Evolutionary conservation across 441 rosid species (phyloP).

Genomic region (Syzygium syzygioides): DNA sequence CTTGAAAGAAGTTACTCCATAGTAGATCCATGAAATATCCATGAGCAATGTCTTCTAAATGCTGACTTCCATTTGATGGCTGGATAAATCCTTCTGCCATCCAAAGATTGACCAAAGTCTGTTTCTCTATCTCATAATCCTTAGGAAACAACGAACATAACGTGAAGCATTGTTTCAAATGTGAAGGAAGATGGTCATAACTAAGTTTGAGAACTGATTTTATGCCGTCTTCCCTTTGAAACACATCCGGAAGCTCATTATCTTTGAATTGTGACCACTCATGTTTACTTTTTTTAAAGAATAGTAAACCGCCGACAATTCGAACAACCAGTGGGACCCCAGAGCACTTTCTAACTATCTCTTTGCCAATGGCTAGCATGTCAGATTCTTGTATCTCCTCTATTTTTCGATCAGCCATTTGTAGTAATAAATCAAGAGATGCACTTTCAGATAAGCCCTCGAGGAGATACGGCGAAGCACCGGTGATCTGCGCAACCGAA

Average conservation of each 20-base stretch:
- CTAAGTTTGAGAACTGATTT: accelerated
- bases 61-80: accelerated
- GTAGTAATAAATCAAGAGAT: no score
- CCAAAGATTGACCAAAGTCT: background rate
- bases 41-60: background rate
- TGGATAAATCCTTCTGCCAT: accelerated
- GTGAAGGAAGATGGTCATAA: background rate
- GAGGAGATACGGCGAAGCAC: no score
- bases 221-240: accelerated
- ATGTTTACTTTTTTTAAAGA: accelerated
- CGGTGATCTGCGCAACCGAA: no score
- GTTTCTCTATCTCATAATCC: accelerated
- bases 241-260: accelerated
- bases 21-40: background rate
- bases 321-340: no score
- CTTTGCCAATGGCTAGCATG: no score
- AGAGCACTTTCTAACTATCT: no score
- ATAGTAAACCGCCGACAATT: no score
- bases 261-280: background rate
- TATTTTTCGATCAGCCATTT: no score
- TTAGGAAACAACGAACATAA: background rate
- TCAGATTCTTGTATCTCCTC: no score
- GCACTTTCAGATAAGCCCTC: no score
- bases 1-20: accelerated
- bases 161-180: background rate